phyloP scores from a whole-genome alignment of 768 basidiomycete genomes.

The Xerocomus potaroensis region DNA sequence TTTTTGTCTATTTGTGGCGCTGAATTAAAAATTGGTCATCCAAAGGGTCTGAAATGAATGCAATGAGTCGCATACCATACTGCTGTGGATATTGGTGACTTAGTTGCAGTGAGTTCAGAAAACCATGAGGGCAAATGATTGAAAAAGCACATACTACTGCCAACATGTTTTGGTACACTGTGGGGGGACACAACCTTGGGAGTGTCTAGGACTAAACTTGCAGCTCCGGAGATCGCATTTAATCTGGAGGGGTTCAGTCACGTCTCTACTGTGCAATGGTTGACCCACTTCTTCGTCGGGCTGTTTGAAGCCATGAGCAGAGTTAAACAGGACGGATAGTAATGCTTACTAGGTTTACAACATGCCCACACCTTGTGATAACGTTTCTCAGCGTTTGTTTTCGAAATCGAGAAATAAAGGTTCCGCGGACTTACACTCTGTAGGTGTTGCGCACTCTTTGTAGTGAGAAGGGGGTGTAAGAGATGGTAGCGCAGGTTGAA shows the following conservation, averaged over 20 bases:
- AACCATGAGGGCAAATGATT: background rate
- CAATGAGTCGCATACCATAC: conserved; percentile 42
- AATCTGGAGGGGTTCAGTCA: conserved; percentile 41
- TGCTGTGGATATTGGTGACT: conserved; percentile 65
- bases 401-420: background rate
- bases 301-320: conserved; percentile 29
- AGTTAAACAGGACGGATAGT: background rate
- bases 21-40: conserved; percentile 20
- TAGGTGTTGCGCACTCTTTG: conserved; percentile 55
- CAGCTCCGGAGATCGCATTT: conserved; percentile 56
- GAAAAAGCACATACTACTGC: conserved; percentile 55
- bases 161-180: conserved; percentile 56
- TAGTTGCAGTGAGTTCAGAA: conserved; percentile 9
- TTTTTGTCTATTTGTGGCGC: conserved; percentile 57
- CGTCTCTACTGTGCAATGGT: background rate
- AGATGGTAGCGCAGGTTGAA: background rate
- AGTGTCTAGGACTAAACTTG: conserved; percentile 60
- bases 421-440: conserved; percentile 39
- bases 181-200: conserved; percentile 46
- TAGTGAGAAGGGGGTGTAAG: conserved; percentile 17
- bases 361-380: conserved; percentile 51
- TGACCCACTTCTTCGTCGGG: conserved; percentile 53
- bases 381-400: conserved; percentile 2
- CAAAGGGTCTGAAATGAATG: background rate
- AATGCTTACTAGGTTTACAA: conserved; percentile 41